Conservation (phyloP, 495 filamentous ascomycete genomes). For the Glonium stellatum region DNA sequence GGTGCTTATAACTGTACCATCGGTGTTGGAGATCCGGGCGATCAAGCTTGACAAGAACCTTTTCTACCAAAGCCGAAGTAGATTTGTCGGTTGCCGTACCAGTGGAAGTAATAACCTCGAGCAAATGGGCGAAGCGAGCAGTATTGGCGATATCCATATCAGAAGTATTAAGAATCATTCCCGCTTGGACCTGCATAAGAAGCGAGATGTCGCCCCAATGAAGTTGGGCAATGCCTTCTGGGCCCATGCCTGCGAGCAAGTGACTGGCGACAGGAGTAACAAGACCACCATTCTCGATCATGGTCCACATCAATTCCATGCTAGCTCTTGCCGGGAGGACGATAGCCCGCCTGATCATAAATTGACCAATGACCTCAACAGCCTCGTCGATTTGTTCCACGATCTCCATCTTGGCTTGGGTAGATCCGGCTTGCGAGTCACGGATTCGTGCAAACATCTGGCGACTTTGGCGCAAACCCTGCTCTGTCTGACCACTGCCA, state of each 20-base stretch:
- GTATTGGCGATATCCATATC: conserved; percentile 48
- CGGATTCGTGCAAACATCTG: conserved; percentile 78
- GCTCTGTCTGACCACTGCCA: conserved; percentile 68
- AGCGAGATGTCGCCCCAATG: conserved; percentile 52
- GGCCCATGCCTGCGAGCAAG: conserved; percentile 52
- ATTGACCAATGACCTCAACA: conserved; percentile 63
- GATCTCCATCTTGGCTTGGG: conserved; percentile 43
- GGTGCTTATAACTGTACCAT: conserved; percentile 51
- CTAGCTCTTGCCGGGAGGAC: conserved; percentile 47
- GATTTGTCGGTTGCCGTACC: conserved; percentile 45
- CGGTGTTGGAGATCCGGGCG: conserved; percentile 51
- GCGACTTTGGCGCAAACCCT: conserved; percentile 67
- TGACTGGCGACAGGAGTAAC: conserved; percentile 57
- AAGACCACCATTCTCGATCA: conserved; percentile 64
- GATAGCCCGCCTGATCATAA: conserved; percentile 44
- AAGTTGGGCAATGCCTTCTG: conserved; percentile 51
- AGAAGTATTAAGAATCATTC: conserved; percentile 47
- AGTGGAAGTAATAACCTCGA: conserved; percentile 48
- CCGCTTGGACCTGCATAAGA: conserved; percentile 57
- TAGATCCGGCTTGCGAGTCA: conserved; percentile 39
- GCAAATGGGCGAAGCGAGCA: conserved; percentile 55
- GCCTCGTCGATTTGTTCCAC: conserved; percentile 82
- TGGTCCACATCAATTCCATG: conserved; percentile 61
- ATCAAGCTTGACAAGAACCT: conserved; percentile 49
- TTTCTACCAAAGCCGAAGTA: conserved; percentile 50